These are phyloP conservation scores for Leishmania braziliensis DNA, from an alignment of 208 protist genomes.

Conservation along the genomic window DNA sequence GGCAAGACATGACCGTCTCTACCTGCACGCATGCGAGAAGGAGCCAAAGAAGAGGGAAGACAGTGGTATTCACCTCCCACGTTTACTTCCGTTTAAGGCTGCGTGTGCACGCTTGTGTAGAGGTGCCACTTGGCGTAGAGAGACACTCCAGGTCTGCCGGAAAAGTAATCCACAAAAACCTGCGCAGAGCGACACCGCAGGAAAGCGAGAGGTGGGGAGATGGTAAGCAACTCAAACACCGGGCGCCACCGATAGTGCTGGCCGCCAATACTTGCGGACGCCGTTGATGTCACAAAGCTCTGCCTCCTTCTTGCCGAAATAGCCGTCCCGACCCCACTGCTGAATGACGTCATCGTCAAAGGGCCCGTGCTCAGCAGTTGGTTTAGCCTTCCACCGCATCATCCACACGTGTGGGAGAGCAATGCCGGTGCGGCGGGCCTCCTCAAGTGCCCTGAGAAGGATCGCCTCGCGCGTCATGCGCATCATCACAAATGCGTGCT, in stretches of 20 bases:
- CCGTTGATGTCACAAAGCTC: constrained; percentile 38
- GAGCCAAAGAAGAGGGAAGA: background rate
- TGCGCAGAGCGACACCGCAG: background rate
- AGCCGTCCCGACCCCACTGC: constrained; percentile 39
- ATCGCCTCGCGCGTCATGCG: constrained; percentile 39
- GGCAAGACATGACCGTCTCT: background rate
- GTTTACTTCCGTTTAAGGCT: too few species aligned
- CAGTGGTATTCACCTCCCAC: background rate
- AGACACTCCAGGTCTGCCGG: background rate
- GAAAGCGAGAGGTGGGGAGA: background rate
- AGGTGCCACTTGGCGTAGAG: background rate
- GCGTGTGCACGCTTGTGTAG: background rate
- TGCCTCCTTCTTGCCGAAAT: constrained; percentile 37
- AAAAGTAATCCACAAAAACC: background rate
- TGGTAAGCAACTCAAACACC: background rate
- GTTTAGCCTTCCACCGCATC: constrained; percentile 36
- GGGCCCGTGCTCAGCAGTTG: constrained; percentile 30
- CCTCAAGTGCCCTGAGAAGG: constrained; percentile 30
- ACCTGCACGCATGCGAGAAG: background rate
- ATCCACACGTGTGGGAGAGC: constrained; percentile 33
- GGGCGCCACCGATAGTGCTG: constrained; percentile 7
- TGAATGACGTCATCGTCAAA: constrained; percentile 28
- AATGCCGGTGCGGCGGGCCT: constrained; percentile 15
- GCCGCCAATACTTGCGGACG: constrained; percentile 13
- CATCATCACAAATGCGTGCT: constrained; percentile 48